Evolutionary conservation across 2,329 filamentous ascomycete genomes (phyloP).

Genomic region (Rasamsonia emersonii): DNA sequence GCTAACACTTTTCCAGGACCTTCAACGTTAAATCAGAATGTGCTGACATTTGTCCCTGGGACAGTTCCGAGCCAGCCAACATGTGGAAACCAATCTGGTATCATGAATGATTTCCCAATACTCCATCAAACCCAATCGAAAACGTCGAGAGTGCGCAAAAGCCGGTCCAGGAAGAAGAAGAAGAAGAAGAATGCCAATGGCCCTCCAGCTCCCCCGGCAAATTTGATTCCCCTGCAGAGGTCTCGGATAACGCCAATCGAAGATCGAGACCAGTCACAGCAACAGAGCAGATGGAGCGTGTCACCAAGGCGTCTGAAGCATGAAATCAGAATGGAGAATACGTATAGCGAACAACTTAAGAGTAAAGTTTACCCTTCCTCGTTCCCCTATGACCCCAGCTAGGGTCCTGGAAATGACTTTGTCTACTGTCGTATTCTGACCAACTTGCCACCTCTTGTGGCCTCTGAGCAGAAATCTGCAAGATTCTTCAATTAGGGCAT

Average conservation of each 20-base stretch:
- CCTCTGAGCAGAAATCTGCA: constrained; percentile 14
- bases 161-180: not conserved
- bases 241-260: constrained; percentile 11
- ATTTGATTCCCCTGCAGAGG: constrained; percentile 14
- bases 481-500: constrained; percentile 14
- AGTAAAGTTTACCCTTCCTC: no score
- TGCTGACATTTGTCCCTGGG: constrained; percentile 4
- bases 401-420: not conserved
- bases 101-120: no score
- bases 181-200: not conserved
- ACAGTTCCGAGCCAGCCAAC: not conserved
- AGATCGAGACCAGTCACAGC: constrained; percentile 3
- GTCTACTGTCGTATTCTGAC: no score
- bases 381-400: not conserved
- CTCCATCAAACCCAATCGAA: no score
- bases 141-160: no score
- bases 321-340: constrained; percentile 6
- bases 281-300: constrained; percentile 12
- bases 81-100: no score
- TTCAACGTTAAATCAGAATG: constrained; percentile 1
- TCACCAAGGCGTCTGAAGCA: constrained; percentile 10
- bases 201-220: constrained; percentile 6
- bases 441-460: no score
- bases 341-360: constrained; percentile 11
- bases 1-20: constrained; percentile 4